These are phyloP conservation scores for Xylaria cubensis DNA, from an alignment of 495 filamentous ascomycete species.

Conservation along the genomic window DNA sequence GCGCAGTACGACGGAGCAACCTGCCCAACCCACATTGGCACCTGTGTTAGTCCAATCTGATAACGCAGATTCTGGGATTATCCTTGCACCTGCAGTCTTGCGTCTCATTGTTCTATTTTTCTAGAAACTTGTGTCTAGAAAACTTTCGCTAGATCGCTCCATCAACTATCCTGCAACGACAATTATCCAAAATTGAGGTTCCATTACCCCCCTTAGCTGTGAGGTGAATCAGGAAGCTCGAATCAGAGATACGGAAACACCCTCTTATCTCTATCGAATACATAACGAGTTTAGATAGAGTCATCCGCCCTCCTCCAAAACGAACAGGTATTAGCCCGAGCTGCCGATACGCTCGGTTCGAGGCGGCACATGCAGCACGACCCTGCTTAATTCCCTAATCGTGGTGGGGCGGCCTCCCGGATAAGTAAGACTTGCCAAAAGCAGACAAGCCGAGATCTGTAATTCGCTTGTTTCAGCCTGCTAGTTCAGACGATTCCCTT, in stretches of 20 bases:
- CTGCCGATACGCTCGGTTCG: constrained; percentile 13
- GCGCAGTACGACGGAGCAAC: constrained; percentile 1
- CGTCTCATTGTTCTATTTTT: constrained; percentile 1
- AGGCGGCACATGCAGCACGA: neutral
- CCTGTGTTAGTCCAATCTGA: constrained; percentile 20
- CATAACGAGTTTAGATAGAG: neutral
- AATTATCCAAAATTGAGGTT: neutral
- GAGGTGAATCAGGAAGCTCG: constrained; percentile 18
- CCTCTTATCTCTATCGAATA: constrained; percentile 24
- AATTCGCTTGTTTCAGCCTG: constrained; percentile 20
- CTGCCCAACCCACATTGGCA: constrained; percentile 21
- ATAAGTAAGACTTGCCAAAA: constrained; percentile 24
- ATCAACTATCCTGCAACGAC: neutral
- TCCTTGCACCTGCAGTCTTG: constrained; percentile 12
- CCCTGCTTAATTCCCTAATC: neutral
- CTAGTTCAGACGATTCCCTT: constrained; percentile 4
- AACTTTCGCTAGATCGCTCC: neutral
- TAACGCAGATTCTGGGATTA: constrained; percentile 21
- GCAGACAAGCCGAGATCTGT: constrained; percentile 18
- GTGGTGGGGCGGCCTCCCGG: constrained; percentile 10
- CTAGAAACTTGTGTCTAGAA: neutral
- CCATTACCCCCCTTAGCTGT: neutral
- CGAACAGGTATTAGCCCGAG: neutral
- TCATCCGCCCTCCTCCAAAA: constrained; percentile 1
- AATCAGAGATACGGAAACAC: neutral